Percentiles rank a stretch among this genome's conserved stretches.
phyloP scores from a whole-genome alignment of 2,329 filamentous ascomycete genomes.

The Penicillium sp. region DNA sequence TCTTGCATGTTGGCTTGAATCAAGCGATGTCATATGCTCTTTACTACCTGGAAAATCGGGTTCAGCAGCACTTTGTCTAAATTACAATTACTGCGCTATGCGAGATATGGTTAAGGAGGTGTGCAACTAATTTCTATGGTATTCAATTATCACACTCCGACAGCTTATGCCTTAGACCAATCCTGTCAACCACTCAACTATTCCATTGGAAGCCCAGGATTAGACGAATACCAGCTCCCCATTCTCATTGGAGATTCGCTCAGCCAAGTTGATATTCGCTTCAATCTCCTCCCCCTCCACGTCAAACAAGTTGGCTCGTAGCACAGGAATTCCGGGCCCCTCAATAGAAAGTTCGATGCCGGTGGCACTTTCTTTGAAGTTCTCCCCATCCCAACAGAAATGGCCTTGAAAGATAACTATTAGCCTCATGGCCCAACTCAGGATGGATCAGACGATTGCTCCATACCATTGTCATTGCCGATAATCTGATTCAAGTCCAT shows the following conservation, averaged over 20 bases:
- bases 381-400: constrained; percentile 48
- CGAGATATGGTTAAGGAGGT: no score
- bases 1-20: no score
- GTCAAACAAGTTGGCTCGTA: constrained; percentile 51
- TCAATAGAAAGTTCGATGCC: constrained; percentile 52
- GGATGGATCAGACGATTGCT: not conserved
- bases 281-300: constrained; percentile 43
- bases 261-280: constrained; percentile 56
- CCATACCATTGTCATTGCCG: constrained; percentile 53
- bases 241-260: constrained; percentile 55
- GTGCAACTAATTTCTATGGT: no score
- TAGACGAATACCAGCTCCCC: constrained; percentile 44
- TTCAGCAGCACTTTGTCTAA: no score
- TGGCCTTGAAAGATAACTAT: constrained; percentile 26
- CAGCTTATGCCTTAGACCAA: no score
- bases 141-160: no score
- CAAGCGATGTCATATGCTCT: no score
- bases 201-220: not conserved
- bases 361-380: constrained; percentile 50
- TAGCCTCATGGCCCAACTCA: not conserved
- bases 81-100: no score
- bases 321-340: constrained; percentile 52
- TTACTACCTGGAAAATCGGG: no score
- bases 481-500: constrained; percentile 53
- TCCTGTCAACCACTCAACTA: no score